phyloP scores from a whole-genome alignment of 805 yeast genomes.

The Dipodascopsis tothii region DNA sequence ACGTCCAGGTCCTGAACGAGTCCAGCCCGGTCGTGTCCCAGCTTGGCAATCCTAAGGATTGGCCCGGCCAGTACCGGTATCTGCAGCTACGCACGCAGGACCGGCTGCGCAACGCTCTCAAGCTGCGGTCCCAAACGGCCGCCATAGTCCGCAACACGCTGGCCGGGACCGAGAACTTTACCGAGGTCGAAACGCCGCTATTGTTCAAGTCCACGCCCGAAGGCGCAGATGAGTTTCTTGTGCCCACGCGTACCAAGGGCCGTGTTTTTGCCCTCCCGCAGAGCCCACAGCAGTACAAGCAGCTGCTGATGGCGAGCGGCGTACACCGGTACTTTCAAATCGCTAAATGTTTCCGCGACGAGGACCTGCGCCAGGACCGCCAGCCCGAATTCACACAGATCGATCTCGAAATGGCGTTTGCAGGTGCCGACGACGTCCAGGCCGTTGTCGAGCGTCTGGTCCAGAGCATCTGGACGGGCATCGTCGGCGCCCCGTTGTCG shows the following conservation, averaged over 20 bases:
- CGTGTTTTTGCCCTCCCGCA: constrained; percentile 86
- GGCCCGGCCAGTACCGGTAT: constrained; percentile 76
- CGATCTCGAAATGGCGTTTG: constrained; percentile 90
- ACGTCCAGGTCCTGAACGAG: constrained; percentile 51
- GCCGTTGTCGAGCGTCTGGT: constrained; percentile 54
- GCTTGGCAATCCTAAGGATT: constrained; percentile 49
- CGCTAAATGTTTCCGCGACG: constrained; percentile 93
- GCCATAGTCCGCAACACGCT: constrained; percentile 39
- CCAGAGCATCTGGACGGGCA: constrained; percentile 46
- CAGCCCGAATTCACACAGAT: constrained; percentile 97
- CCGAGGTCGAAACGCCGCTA: constrained; percentile 87
- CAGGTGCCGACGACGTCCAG: constrained; percentile 60
- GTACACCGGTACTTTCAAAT: constrained; percentile 78
- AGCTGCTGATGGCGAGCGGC: constrained; percentile 89
- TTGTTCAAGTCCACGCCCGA: constrained; percentile 95
- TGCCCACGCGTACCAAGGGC: constrained; percentile 66
- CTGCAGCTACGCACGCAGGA: constrained; percentile 56
- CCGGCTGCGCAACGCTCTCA: constrained; percentile 50
- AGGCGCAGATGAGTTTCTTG: constrained; percentile 93
- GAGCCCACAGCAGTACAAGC: constrained; percentile 96
- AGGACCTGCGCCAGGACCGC: constrained; percentile 86
- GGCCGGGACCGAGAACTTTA: constrained; percentile 41
- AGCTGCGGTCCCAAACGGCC: constrained; percentile 51
- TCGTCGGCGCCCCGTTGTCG: constrained; percentile 28
- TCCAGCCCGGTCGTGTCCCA: constrained; percentile 63